These are phyloP conservation scores for Colletotrichum sp. DNA, from an alignment of 2,329 filamentous ascomycete species.

Conservation along the genomic window DNA sequence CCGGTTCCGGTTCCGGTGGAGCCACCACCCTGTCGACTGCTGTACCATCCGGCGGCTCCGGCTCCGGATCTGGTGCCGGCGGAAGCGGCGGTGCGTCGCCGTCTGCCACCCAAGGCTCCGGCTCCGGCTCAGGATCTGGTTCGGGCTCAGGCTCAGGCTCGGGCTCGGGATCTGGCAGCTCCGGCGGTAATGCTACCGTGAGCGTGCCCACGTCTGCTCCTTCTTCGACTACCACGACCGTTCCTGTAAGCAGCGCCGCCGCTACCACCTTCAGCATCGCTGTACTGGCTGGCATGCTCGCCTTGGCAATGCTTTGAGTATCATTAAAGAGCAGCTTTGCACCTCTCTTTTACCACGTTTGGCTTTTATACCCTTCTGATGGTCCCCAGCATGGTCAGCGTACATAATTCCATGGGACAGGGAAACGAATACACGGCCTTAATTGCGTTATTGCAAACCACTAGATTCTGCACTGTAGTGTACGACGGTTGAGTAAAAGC, in stretches of 20 bases:
- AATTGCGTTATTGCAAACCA: not conserved
- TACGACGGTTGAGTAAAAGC: not conserved
- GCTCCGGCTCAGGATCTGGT: not conserved
- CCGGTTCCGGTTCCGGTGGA: not conserved
- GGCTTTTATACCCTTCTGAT: not conserved
- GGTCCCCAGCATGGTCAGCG: not conserved
- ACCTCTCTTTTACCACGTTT: not conserved
- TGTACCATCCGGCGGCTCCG: constrained; percentile 14
- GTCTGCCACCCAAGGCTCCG: constrained; percentile 17
- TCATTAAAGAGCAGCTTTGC: not conserved
- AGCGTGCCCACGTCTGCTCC: constrained; percentile 1
- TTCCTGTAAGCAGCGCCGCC: not conserved
- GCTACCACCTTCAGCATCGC: constrained; percentile 6
- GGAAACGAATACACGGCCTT: not conserved
- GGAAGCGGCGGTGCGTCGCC: constrained; percentile 24
- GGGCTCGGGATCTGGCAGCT: constrained; percentile 27
- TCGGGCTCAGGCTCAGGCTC: constrained; percentile 25
- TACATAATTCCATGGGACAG: not conserved
- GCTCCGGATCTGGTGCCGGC: not conserved
- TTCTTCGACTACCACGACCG: not conserved
- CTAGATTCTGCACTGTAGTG: not conserved
- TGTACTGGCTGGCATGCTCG: constrained; percentile 11
- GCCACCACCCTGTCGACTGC: constrained; percentile 22
- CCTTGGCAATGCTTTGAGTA: constrained; percentile 16
- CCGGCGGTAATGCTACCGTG: constrained; percentile 14